Percentiles rank a stretch among this genome's conserved stretches.
Conservation (phyloP, 2,329 filamentous ascomycete genomes). For the Colletotrichum navitas region DNA sequence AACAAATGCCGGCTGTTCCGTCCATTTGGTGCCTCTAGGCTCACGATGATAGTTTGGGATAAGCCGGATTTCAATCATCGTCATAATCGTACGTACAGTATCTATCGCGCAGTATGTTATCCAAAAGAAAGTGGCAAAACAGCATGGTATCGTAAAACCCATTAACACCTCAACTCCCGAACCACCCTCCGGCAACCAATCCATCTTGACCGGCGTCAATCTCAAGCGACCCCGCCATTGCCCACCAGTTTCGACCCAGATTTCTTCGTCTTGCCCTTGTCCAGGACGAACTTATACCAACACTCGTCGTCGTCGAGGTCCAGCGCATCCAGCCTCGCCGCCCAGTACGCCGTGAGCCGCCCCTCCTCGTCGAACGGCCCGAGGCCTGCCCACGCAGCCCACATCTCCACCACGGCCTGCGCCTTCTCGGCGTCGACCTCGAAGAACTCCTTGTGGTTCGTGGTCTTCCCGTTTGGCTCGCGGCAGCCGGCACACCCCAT, state of each 20-base stretch:
- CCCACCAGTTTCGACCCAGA: neutral
- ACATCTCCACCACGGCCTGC: constrained; percentile 43
- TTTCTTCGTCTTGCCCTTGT: constrained; percentile 4
- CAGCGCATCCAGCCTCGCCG: neutral
- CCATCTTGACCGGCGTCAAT: neutral
- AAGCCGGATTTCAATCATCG: neutral
- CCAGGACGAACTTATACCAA: constrained; percentile 14
- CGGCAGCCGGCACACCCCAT: constrained; percentile 45
- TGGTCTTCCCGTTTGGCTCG: neutral
- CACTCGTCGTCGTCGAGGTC: constrained; percentile 5
- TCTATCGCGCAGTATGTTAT: neutral
- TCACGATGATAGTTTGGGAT: neutral
- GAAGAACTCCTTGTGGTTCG: constrained; percentile 49
- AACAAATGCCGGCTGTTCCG: neutral
- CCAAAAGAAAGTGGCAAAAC: neutral
- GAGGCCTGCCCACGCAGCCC: constrained; percentile 47
- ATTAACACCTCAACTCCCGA: neutral
- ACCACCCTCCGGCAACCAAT: neutral
- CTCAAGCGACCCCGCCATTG: neutral
- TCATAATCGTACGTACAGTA: neutral
- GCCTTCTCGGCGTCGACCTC: constrained; percentile 42
- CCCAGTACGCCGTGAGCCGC: constrained; percentile 45
- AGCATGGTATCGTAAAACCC: neutral
- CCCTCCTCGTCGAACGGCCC: constrained; percentile 48
- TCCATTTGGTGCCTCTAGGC: too few species aligned